phyloP scores from a whole-genome alignment of 192 early-diverging fungal genomes.

The Phycomyces blakesleeanus region DNA sequence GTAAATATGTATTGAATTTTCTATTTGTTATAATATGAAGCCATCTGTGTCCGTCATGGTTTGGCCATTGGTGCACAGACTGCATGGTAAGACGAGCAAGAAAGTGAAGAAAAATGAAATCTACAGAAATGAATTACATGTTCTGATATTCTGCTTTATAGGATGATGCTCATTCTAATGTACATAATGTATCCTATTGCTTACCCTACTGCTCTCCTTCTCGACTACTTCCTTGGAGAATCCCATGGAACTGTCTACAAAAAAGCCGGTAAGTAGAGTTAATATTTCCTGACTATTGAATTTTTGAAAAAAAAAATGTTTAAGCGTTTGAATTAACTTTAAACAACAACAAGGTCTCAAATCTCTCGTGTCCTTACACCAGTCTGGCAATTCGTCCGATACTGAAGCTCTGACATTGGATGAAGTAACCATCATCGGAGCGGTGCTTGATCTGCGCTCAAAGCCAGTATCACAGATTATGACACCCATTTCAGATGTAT shows the following conservation, averaged over 20 bases:
- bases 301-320: too few relatives aligned
- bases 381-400: slow-evolving; percentile 47
- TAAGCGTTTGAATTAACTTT: too few relatives aligned
- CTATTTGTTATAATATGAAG: slow-evolving; percentile 25
- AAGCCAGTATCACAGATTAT: slow-evolving; percentile 65
- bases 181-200: slow-evolving; percentile 68
- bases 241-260: slow-evolving; percentile 86
- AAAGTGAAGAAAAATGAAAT: not conserved
- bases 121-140: not conserved
- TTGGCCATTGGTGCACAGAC: slow-evolving; percentile 88
- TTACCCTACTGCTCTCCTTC: slow-evolving; percentile 83
- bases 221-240: slow-evolving; percentile 86
- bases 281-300: not conserved
- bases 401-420: slow-evolving; percentile 69
- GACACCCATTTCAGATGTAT: slow-evolving; percentile 69
- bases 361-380: slow-evolving; percentile 75
- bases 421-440: slow-evolving; percentile 77
- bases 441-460: slow-evolving; percentile 72
- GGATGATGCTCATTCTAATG: slow-evolving; percentile 61
- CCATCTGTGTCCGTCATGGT: slow-evolving; percentile 89
- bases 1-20: not conserved
- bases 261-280: slow-evolving; percentile 44
- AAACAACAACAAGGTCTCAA: slow-evolving; percentile 55
- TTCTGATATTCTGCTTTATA: slow-evolving; percentile 8
- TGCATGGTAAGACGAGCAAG: slow-evolving; percentile 43